Evolutionary conservation across 2,329 filamentous ascomycete species (phyloP), one percentile per base, ranked within the genome.

Genomic region (Tolypocladium album): DNA sequence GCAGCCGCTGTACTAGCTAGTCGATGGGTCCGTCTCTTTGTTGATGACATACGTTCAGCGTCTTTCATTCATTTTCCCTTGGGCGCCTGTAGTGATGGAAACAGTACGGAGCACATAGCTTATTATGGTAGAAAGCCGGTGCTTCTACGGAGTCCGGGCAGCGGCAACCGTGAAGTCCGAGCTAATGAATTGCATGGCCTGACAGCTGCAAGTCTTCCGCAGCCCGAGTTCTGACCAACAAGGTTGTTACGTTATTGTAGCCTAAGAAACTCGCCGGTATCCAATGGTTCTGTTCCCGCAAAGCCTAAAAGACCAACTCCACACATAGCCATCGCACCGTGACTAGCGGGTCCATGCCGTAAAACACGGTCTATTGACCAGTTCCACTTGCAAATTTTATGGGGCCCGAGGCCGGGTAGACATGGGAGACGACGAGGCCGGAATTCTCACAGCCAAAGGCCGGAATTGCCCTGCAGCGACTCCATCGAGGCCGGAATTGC

Each of bases 1-100:
- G 11, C 61, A 70, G 62, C 69, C 70, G 31, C 57, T 73, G 22
- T 69, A 69, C 59, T 67, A 67, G 55, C 17, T 8, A 31, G 34
- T 7, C 22, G 6, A 3, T 17, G 17, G 39, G 12, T 15, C 24
- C 42, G n/a, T 45, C 27, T n/a, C 11, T 24, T 24, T 24, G 12
- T 13, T 24, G 9, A 24, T 12, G 43, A n/a, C 43, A 52, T 13
- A 27, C 13, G 4, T 7, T 2, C 20, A 17, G 27, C 24, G 24
- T 52, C 27, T 12, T 50, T 17, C 34, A 8, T 8, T 8, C 5
- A 0, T 17, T 42, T 2, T 1, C 17, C 2, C 20, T 42, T 42
- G 39, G n/a, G n/a, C 20, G 39, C 2, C 15, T 7, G 4, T 8
- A 15, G 8, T 27, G 6, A 50, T 12, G 13, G 43, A n/a, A 22